Percentiles rank a stretch among this genome's conserved stretches.
Evolutionary conservation across 306 rosid genomes (phyloP).

Genomic region (Pyrus pyrifolia): DNA sequence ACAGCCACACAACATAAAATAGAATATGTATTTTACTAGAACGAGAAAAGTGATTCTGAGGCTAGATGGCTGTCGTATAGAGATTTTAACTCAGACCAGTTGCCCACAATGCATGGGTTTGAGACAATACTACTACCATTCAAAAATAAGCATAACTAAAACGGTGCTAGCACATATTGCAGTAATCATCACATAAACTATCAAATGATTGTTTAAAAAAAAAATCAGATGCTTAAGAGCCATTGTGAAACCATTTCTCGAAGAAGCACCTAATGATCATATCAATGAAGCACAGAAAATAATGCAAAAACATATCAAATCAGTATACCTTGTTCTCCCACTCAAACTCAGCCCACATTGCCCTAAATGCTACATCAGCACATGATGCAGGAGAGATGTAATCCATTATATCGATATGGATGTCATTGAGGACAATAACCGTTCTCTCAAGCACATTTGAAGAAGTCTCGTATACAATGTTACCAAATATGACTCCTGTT

Average conservation of each 20-base stretch:
- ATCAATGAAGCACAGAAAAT: background rate
- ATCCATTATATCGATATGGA: slow-evolving; percentile 99
- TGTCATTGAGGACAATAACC: slow-evolving; percentile 93
- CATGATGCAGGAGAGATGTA: slow-evolving; percentile 97
- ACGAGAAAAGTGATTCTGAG: background rate
- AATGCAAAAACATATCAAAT: background rate
- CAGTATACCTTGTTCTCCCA: slow-evolving; percentile 94
- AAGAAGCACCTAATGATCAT: background rate
- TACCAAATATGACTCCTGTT: slow-evolving; percentile 94
- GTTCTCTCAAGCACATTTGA: slow-evolving; percentile 88
- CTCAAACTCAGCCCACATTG: slow-evolving; percentile 99
- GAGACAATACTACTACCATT: background rate
- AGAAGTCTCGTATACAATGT: slow-evolving; percentile 90
- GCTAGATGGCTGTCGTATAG: background rate
- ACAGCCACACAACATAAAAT: background rate
- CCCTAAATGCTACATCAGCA: slow-evolving; percentile 84
- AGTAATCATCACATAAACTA: background rate
- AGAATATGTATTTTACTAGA: background rate
- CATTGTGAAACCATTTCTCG: background rate
- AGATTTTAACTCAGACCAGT: background rate
- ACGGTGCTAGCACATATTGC: background rate
- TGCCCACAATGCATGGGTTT: background rate
- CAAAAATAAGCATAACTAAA: background rate
- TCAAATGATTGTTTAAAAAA: background rate
- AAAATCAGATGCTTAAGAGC: background rate